A percentile compares a stretch with the other conserved stretches of the same genome.
Evolutionary conservation across 345 rosid species (phyloP).

Genomic region (Lumnitzera littorea): DNA sequence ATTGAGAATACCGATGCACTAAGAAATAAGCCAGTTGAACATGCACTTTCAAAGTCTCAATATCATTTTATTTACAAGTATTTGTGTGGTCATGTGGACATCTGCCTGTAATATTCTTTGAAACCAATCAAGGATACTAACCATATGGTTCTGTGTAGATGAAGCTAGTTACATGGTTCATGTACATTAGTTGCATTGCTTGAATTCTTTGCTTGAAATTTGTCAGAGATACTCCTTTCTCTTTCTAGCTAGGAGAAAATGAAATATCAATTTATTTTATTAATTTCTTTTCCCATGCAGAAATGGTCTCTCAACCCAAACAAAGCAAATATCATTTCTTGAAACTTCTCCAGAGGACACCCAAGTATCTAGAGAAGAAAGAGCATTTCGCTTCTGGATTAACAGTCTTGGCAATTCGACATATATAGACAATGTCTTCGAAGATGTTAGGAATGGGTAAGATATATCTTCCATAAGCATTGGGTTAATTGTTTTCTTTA

Average conservation of each 20-base stretch:
- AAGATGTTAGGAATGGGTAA: constrained; percentile 97
- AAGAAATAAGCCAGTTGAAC: too few relatives aligned
- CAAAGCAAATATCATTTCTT: constrained; percentile 76
- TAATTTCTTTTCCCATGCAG: constrained; percentile 29
- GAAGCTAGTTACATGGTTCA: too few relatives aligned
- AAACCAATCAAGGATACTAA: too few relatives aligned
- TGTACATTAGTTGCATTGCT: neutral
- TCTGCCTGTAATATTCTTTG: too few relatives aligned
- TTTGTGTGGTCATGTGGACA: too few relatives aligned
- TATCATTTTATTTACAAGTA: too few relatives aligned
- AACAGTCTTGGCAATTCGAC: constrained; percentile 80
- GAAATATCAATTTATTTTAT: neutral
- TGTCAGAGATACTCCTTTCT: neutral
- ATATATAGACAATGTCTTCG: constrained; percentile 80
- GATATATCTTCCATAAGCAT: constrained; percentile 8
- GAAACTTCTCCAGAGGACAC: constrained; percentile 76
- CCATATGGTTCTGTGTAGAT: too few relatives aligned
- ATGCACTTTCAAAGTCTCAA: too few relatives aligned
- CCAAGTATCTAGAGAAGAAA: constrained; percentile 93
- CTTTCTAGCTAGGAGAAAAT: neutral
- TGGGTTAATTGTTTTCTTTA: neutral
- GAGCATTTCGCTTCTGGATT: constrained; percentile 93
- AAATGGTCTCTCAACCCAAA: constrained; percentile 85
- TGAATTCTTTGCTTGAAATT: neutral
- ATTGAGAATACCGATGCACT: too few relatives aligned